Evolutionary conservation across 2,329 filamentous ascomycete species (phyloP), one percentile per base, ranked within the genome.

Genomic region (Pyricularia pennisetigena): DNA sequence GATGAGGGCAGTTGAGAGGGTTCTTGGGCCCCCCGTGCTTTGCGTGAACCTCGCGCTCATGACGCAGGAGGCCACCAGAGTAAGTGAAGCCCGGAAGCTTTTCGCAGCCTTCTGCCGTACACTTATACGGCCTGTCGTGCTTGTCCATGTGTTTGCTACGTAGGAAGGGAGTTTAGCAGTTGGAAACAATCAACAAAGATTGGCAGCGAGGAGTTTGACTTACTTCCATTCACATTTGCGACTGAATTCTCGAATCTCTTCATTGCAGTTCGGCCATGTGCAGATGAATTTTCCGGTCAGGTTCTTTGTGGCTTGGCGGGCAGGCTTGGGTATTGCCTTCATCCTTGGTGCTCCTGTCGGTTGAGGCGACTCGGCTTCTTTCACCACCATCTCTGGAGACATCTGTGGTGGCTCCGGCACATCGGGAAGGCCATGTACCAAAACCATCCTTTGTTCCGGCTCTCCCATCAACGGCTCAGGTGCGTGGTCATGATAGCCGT

Each of bases 61-160:
- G 94, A 64, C 94, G 86, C 23, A 97, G 80, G 0, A 98, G 86
- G 3, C 94, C 94, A 20, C 94, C 94, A 0, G 92, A 94, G 76
- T 98, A 98, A 0, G 94, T 98, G 78, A 98, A 98, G 1, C 94
- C 94, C 67, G 92, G 91, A 0, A 97, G 85, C 74, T 97, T 97
- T 74, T 94, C 92, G 78, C 94, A 97, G 54, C 90, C 91, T n/a
- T 87, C 84, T 62, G 90, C 88, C 26, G 82, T 84, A 78, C 94
- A 98, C 74, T 93, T 91, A 76, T 97, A 98, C 1, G 94, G 94
- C 14, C 94, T 86, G 73, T 97, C 93, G 77, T 98, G 94, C 77
- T 97, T 97, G 80, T 98, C 94, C 94, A 97, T 97, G 77, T 98
- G 94, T 81, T 98, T 97, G 76, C 93, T 97, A 72, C 7, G 49